Evolutionary conservation across 2,329 filamentous ascomycete species (phyloP), one percentile per base, ranked within the genome.

Genomic region (Alternaria triticina): DNA sequence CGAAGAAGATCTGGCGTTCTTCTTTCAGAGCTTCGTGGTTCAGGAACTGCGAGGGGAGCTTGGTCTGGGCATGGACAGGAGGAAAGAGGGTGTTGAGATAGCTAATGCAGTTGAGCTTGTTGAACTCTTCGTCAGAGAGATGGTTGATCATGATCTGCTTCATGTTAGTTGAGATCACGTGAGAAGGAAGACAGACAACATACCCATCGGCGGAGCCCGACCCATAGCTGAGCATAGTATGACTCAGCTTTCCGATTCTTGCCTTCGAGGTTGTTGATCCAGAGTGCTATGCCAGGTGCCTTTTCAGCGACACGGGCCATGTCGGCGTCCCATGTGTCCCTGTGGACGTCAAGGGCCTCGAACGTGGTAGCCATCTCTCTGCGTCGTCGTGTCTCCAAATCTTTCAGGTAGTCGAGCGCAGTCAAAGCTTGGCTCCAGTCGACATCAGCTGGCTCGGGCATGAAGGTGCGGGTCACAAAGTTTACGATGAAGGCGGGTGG

Each of bases 31-130:
- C 82, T 25, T 83, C 76, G 4, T 80, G 76, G 9, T 84, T 87
- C 61, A 90, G 76, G 55, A 86, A 83, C 27, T 83, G 78, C 10
- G 86, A 87, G 6, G 85, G 86, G 46, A 74, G 65, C 52, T 70
- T 76, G 13, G 68, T 67, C 27, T 63, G 57, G 20, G 61, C 69
- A 17, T 82, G 81, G 45, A 85, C 82, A 3, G 89, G 88, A 8
- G 89, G 89, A 66, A 90, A 88, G 28, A 91, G 81, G 10, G 88
- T 90, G 78, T 91, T 91, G 54, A 91, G 85, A 85, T 91, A 88
- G 57, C 87, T 89, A 66, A 90, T 83, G 73, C 88, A 89, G 74
- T 90, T 90, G 70, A 86, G 83, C 75, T 89, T 89, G 80, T 88
- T 87, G 78, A 88, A 89, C 1, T 88, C 87, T 30, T 84, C 81